Conservation (phyloP, 2,329 filamentous ascomycete genomes). For the Fulvia fulva region DNA sequence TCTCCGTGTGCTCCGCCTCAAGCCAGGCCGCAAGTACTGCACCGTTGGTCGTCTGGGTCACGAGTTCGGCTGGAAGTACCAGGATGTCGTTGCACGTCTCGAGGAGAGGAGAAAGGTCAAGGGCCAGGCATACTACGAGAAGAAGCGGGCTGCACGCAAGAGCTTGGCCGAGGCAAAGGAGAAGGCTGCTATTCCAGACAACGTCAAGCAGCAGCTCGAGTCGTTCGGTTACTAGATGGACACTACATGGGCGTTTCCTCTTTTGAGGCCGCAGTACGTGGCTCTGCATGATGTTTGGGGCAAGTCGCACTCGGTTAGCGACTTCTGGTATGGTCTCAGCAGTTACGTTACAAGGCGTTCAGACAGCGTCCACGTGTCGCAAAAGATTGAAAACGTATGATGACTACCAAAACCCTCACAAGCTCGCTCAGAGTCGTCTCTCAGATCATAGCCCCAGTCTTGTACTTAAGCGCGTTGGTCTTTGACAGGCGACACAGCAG, state of each 20-base stretch:
- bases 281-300: conserved; percentile 15
- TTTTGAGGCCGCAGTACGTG: conserved; percentile 5
- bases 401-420: not conserved
- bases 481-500: too few relatives aligned
- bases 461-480: too few relatives aligned
- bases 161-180: conserved; percentile 91
- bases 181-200: conserved; percentile 79
- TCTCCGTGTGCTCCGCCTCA: conserved; percentile 89
- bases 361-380: conserved; percentile 17
- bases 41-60: conserved; percentile 95
- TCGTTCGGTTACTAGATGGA: conserved; percentile 78
- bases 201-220: conserved; percentile 84
- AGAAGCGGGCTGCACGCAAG: conserved; percentile 95
- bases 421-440: not conserved
- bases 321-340: conserved; percentile 14
- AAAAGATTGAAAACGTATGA: conserved; percentile 15
- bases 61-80: conserved; percentile 99
- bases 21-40: conserved; percentile 99
- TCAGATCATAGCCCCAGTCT: not conserved
- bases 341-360: conserved; percentile 15
- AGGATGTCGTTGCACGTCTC: conserved; percentile 95
- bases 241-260: not conserved
- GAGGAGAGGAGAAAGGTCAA: conserved; percentile 99
- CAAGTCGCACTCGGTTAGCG: conserved; percentile 10
- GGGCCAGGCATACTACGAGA: conserved; percentile 98